A percentile compares a stretch with the other conserved stretches of the same genome.
Conservation (phyloP, 129 eudicot genomes). For the Centella asiatica region DNA sequence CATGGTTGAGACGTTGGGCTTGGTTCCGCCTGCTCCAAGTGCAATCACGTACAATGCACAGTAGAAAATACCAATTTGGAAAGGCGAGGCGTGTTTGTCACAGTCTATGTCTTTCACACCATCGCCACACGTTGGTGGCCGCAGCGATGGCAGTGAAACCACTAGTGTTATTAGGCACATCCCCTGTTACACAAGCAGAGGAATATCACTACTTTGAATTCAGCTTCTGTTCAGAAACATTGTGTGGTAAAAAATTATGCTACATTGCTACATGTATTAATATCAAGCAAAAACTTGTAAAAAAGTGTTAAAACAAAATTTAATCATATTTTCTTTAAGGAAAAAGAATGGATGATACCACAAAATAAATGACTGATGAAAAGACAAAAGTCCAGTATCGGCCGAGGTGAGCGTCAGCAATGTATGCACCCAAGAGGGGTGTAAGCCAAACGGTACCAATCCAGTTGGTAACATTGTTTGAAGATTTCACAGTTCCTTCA, state of each 20-base stretch:
- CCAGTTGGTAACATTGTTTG: conserved; percentile 72
- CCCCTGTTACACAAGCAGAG: conserved; percentile 29
- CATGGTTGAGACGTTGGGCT: conserved; percentile 74
- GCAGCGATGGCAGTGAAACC: conserved; percentile 38
- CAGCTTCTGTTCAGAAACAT: no score
- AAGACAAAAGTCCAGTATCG: conserved; percentile 64
- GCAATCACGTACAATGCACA: conserved; percentile 59
- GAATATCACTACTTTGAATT: no score
- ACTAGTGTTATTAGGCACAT: conserved; percentile 48
- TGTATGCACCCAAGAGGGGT: conserved; percentile 58
- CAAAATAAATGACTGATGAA: conserved; percentile 38
- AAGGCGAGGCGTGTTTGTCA: conserved; percentile 33
- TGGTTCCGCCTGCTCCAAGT: conserved; percentile 68
- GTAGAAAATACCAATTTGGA: conserved; percentile 49
- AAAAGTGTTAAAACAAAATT: no score
- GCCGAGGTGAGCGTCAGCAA: conserved; percentile 57
- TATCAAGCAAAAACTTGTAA: no score
- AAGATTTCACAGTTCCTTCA: conserved; percentile 58
- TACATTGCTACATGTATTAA: no score
- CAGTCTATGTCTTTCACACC: conserved; percentile 31
- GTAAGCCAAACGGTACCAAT: conserved; percentile 60
- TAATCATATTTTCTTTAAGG: no score
- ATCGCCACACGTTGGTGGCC: conserved; percentile 47
- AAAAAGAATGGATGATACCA: conserved; percentile 16
- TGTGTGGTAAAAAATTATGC: no score